Evolutionary conservation across 495 filamentous ascomycete genomes (phyloP), one percentile per base, ranked within the genome.

Genomic region (Trypethelium eluteriae): DNA sequence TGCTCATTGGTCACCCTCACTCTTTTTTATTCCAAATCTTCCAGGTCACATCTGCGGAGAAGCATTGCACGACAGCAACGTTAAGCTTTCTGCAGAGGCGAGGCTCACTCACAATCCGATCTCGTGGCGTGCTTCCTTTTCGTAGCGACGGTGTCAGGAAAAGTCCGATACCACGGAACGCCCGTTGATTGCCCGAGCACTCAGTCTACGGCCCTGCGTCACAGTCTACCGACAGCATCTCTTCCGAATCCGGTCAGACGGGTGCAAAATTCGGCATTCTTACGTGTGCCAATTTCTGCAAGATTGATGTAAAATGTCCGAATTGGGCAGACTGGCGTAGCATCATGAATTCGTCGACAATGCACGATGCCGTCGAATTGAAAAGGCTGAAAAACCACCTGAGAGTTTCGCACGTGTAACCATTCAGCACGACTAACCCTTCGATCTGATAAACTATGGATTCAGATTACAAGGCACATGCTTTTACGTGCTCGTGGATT

Each of bases 281-380:
- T 59, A 32, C 53, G 36, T 59, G 7, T 59, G 25, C 53, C 32
- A 53, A 35, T 59, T 35, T 34, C 34, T 59, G 53, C 53, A 59
- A 59, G 53, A 59, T 59, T 59, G 25, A 59, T 59, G 53, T 32
- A 59, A 25, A 4, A 18, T 7, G 32, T 10, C 32, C 18, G 5
- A 34, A 59, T 59, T 36, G 32, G 32, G 10, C 18, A 36, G 53
- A 7, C n/a, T 53, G 5, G 5, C 5, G 16, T 16, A 46, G 41
- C 41, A 7, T 46, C 41, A 46, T 16, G 41, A 46, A 46, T 46
- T 46, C 41, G 41, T 46, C 41, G 41, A 46, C 41, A 46, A 46
- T 25, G 25, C 25, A 25, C 25, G 25, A 25, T 25, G 25, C 25
- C 25, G 25, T 25, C 25, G 25, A 25, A 25, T 25, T 25, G 25